These are phyloP conservation scores for Nannochloris sp. DNA, from an alignment of 139 green algal genomes.

Conservation along the genomic window DNA sequence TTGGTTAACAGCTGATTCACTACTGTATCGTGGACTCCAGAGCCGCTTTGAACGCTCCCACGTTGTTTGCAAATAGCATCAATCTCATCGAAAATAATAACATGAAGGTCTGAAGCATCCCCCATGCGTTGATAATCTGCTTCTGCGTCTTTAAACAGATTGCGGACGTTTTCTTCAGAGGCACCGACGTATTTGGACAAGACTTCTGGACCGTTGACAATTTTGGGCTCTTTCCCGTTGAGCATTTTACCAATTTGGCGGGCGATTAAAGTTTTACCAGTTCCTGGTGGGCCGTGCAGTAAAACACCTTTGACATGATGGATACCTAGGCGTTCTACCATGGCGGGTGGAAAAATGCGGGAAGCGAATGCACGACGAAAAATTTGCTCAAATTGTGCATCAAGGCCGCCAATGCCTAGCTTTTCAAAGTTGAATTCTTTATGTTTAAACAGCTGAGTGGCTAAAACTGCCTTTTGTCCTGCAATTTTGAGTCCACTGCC, in stretches of 20 bases:
- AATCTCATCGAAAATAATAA: constrained; percentile 99
- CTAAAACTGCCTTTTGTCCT: constrained; percentile 53
- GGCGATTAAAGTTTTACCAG: constrained; percentile 98
- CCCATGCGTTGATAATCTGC: constrained; percentile 1
- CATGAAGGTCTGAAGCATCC: constrained; percentile 82
- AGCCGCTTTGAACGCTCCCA: constrained; percentile 69
- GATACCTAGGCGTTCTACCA: constrained; percentile 90
- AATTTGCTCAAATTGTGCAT: constrained; percentile 95
- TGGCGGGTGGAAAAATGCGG: constrained; percentile 81
- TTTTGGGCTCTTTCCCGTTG: constrained; percentile 96
- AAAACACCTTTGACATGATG: constrained; percentile 92
- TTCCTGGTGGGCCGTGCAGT: constrained; percentile 68
- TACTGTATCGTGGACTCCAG: constrained; percentile 91
- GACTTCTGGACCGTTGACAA: constrained; percentile 70
- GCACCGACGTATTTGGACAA: constrained; percentile 94
- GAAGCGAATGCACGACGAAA: constrained; percentile 94
- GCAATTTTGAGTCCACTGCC: constrained; percentile 58
- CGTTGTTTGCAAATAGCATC: constrained; percentile 96
- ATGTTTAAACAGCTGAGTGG: constrained; percentile 88
- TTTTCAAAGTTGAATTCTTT: constrained; percentile 94
- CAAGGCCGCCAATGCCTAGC: constrained; percentile 95
- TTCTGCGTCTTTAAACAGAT: constrained; percentile 73
- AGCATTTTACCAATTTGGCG: constrained; percentile 99
- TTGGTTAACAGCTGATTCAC: constrained; percentile 99
- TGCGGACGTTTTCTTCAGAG: constrained; percentile 94